Percentiles rank a stretch among this genome's conserved stretches.
These are phyloP conservation scores for Neurospora cerealis DNA, from an alignment of 495 filamentous ascomycete genomes.

Conservation along the genomic window DNA sequence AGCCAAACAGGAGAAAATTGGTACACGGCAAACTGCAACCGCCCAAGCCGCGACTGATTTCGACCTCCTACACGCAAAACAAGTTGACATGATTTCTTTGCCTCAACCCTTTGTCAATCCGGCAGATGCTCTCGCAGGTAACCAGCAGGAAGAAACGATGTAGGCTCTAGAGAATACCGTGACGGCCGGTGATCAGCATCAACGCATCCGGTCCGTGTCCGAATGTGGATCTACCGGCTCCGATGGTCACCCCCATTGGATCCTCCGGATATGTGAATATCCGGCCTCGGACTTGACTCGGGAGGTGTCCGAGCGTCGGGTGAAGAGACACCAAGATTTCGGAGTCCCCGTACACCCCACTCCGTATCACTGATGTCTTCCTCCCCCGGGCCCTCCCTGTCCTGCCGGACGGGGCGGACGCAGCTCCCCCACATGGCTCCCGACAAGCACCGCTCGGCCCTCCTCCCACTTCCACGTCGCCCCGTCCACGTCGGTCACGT, in stretches of 20 bases:
- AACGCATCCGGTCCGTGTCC: neutral
- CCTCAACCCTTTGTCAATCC: conserved; percentile 16
- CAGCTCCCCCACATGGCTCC: neutral
- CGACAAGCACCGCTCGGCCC: neutral
- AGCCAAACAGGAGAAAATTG: neutral
- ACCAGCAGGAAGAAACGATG: neutral
- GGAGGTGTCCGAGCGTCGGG: neutral
- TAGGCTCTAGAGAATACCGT: neutral
- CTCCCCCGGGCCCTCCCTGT: neutral
- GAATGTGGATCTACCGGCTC: neutral
- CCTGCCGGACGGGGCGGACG: neutral
- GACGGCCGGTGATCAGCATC: neutral
- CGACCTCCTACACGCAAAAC: conserved; percentile 3
- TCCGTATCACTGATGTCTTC: neutral
- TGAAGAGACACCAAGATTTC: neutral
- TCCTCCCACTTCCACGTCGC: neutral
- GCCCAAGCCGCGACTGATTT: neutral
- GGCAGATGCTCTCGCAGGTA: neutral
- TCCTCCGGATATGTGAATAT: neutral
- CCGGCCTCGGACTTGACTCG: neutral
- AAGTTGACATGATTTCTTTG: conserved; percentile 4
- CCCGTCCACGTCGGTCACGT: neutral
- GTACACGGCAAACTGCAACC: conserved; percentile 2
- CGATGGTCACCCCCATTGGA: neutral
- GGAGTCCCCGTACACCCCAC: neutral